phyloP scores from a whole-genome alignment of 1,139 yeast genomes.

The Hyphopichia buzzinii region DNA sequence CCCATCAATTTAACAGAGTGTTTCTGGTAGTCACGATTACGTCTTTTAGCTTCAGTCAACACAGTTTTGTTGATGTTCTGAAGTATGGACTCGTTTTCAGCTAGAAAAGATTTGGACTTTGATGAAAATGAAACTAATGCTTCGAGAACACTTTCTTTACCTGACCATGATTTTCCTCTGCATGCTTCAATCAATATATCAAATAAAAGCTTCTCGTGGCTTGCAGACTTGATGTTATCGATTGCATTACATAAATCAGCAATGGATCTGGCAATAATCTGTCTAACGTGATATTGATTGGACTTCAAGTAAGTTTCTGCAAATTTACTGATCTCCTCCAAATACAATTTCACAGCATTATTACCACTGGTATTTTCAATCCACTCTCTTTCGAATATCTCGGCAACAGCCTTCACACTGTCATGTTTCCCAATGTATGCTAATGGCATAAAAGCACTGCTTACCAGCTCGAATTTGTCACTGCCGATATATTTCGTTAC shows the following conservation, averaged over 20 bases:
- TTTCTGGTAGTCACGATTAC: conserved; percentile 63
- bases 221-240: conserved; percentile 30
- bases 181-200: conserved; percentile 59
- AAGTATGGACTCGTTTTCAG: conserved; percentile 20
- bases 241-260: conserved; percentile 55
- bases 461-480: conserved; percentile 63
- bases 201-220: conserved; percentile 39
- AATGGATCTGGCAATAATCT: conserved; percentile 68
- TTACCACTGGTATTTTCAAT: conserved; percentile 75
- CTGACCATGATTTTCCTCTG: conserved; percentile 83
- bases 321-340: conserved; percentile 64
- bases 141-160: conserved; percentile 73
- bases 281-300: conserved; percentile 63
- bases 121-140: conserved; percentile 63
- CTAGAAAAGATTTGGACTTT: conserved; percentile 37
- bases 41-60: conserved; percentile 61
- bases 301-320: conserved; percentile 52
- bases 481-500: conserved; percentile 72
- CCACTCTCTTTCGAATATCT: conserved; percentile 69
- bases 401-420: conserved; percentile 42
- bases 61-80: conserved; percentile 44
- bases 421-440: conserved; percentile 80
- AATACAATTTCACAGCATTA: conserved; percentile 64
- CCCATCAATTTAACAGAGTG: conserved; percentile 52
- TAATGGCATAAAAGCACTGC: conserved; percentile 71